Conservation (phyloP, 371 early-diverging fungal species). For the Apophysomyces variabilis region DNA sequence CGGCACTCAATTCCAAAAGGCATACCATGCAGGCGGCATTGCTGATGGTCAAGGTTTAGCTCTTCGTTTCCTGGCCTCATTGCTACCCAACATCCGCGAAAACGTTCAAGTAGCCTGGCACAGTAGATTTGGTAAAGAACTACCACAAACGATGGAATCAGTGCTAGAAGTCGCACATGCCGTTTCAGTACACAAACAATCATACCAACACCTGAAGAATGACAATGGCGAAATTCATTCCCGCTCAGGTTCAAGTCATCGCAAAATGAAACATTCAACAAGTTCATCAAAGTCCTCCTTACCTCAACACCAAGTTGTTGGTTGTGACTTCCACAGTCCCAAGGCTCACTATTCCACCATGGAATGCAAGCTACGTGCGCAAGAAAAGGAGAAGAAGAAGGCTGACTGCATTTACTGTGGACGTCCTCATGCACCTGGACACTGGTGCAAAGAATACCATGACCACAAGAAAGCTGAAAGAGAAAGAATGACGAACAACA, state of each 20-base stretch:
- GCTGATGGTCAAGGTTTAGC: background rate
- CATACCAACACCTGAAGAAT: background rate
- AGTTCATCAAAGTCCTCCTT: background rate
- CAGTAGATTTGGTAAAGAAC: background rate
- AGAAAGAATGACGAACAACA: background rate
- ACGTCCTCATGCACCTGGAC: background rate
- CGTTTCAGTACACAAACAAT: background rate
- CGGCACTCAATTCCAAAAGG: too few relatives aligned
- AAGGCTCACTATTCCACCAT: background rate
- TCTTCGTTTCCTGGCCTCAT: slow-evolving; percentile 1
- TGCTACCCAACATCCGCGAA: background rate
- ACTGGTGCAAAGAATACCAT: background rate
- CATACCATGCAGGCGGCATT: background rate
- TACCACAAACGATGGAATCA: background rate
- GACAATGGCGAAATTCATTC: background rate
- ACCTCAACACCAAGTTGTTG: background rate
- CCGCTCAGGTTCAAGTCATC: background rate
- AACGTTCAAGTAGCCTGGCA: background rate
- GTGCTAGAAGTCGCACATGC: background rate
- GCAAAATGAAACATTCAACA: background rate
- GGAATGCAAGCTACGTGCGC: background rate
- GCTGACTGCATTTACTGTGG: background rate
- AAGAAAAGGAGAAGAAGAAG: background rate
- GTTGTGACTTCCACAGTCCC: background rate
- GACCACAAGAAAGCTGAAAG: background rate